Conservation (phyloP, 208 protist genomes). For the Tritrichomonas foetus region DNA sequence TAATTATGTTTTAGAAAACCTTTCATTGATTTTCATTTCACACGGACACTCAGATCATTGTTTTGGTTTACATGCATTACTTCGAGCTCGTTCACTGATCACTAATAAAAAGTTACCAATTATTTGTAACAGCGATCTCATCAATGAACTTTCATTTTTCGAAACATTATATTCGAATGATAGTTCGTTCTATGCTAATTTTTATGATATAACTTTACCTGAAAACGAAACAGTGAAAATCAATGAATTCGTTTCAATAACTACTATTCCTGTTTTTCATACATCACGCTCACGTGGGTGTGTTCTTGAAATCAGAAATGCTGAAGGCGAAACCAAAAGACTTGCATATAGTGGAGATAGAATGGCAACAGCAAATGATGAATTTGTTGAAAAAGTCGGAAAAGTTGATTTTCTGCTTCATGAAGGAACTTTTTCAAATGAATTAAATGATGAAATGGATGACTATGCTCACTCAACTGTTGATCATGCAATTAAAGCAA, state of each 20-base stretch:
- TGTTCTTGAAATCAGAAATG: neutral
- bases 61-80: neutral
- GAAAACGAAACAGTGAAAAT: no score
- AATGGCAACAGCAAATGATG: neutral
- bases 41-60: neutral
- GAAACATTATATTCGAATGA: no score
- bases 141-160: neutral
- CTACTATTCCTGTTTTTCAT: neutral
- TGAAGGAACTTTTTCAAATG: neutral
- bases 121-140: neutral
- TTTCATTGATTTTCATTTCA: neutral
- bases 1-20: neutral
- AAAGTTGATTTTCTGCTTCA: neutral
- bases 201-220: no score
- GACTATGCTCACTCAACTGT: neutral
- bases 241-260: neutral
- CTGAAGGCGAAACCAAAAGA: neutral
- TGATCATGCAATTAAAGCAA: neutral
- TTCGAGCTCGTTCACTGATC: neutral
- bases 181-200: no score
- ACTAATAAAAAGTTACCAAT: neutral
- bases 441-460: neutral
- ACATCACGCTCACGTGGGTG: neutral
- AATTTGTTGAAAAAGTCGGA: neutral
- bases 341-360: neutral